phyloP scores from a whole-genome alignment of 2,329 filamentous ascomycete genomes.

The Dothiorella sarmentorum region DNA sequence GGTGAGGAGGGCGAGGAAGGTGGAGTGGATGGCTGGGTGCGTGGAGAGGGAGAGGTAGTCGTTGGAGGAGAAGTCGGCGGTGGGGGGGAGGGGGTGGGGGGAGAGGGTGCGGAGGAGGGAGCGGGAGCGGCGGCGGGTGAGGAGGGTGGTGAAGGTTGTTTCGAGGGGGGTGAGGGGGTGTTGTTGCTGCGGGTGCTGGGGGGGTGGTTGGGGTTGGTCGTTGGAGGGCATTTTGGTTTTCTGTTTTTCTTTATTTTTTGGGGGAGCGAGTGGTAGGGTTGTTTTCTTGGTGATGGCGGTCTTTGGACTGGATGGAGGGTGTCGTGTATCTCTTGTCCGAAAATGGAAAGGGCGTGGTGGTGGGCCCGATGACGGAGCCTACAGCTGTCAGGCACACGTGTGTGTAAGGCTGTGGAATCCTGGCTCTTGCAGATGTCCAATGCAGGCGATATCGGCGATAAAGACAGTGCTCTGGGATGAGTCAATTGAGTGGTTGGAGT shows the following conservation, averaged over 20 bases:
- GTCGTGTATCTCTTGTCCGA: background rate
- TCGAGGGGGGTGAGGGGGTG: slow-evolving; percentile 23
- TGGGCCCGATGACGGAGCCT: background rate
- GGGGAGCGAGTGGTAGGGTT: too few relatives aligned
- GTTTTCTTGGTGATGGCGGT: too few relatives aligned
- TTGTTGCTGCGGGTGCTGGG: background rate
- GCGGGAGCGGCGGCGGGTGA: slow-evolving; percentile 40
- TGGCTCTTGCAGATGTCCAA: background rate
- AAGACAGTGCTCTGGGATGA: background rate
- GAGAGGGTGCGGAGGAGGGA: slow-evolving; percentile 33
- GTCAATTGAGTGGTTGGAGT: background rate
- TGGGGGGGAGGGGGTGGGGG: slow-evolving; percentile 32
- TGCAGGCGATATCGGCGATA: background rate
- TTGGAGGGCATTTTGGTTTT: background rate
- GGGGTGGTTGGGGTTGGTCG: background rate
- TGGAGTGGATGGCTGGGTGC: slow-evolving; percentile 44
- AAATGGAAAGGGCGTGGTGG: background rate
- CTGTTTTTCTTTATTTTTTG: background rate
- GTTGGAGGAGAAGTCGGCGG: slow-evolving; percentile 61
- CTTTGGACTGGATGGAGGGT: background rate
- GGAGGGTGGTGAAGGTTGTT: slow-evolving; percentile 25
- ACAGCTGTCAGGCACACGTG: slow-evolving; percentile 4
- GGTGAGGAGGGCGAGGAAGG: slow-evolving; percentile 51
- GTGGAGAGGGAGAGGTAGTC: slow-evolving; percentile 61
- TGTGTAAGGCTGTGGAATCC: background rate